A percentile compares a stretch with the other conserved stretches of the same genome.
Conservation (phyloP, 441 rosid species). For the Dalechampia spathulata region DNA sequence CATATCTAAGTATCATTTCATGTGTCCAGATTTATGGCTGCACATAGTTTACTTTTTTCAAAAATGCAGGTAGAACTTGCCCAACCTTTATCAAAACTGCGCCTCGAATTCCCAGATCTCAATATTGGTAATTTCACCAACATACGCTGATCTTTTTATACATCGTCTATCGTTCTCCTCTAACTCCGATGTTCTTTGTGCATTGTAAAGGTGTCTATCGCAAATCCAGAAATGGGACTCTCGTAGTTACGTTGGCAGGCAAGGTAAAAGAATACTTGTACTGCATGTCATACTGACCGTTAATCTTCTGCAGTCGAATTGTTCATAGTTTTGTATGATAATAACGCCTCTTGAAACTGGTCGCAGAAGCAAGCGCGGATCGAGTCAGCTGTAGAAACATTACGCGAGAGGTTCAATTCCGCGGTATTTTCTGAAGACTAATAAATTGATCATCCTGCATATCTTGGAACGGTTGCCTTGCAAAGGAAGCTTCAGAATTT, state of each 20-base stretch:
- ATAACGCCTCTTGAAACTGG: neutral
- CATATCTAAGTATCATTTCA: too few relatives aligned
- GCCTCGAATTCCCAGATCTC: conserved; percentile 81
- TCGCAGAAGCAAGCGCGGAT: conserved; percentile 51
- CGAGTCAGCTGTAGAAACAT: conserved; percentile 45
- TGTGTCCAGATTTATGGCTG: too few relatives aligned
- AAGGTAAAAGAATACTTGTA: conserved; percentile 43
- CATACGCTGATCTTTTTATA: neutral
- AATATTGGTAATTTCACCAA: conserved; percentile 46
- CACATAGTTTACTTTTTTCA: conserved; percentile 2
- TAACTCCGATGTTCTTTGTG: conserved; percentile 15
- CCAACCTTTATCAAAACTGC: conserved; percentile 71
- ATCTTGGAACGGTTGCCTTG: neutral
- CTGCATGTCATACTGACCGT: neutral
- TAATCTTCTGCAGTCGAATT: neutral
- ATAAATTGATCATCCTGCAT: conserved; percentile 7
- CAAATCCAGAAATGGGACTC: conserved; percentile 66
- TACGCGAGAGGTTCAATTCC: conserved; percentile 48
- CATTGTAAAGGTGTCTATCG: conserved; percentile 56
- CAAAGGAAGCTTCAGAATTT: conserved; percentile 14
- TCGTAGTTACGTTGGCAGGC: conserved; percentile 56
- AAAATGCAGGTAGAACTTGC: conserved; percentile 72
- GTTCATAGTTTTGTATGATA: neutral
- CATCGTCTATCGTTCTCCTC: conserved; percentile 5
- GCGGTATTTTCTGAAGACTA: conserved; percentile 38